Base-by-base conservation (phyloP, 768 basidiomycete species). In the Trametes cingulata region DNA sequence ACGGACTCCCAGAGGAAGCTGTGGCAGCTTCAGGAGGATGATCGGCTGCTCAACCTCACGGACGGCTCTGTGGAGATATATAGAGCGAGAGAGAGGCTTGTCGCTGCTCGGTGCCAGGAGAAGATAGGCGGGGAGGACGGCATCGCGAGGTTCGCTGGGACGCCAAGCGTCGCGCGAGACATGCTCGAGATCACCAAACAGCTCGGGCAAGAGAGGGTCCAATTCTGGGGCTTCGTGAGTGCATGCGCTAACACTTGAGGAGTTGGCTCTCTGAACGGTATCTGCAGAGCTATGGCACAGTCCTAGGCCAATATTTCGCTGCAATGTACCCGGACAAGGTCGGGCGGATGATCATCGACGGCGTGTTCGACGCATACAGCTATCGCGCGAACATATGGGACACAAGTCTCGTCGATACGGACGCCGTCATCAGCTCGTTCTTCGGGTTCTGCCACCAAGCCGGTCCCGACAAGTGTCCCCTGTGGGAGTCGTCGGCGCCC, bases 241-340 rank as follows among this genome's bases (percentile, higher is more conserved):
- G 35, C 6, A 10, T n/a, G 13, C 1, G 27, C 24, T 7, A 8
- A 2, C 40, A 51, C 3, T 15, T n/a, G 15, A 3, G 6, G 17
- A 13, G 1, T 4, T 7, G n/a, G n/a, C 0, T 10, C 24, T 33
- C 13, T 24, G 35, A 12, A 56, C 35, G 19, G 17, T n/a, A 53
- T 3, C 19, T 3, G 3, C 42, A 66, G 65, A 66, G 65, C 46
- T 66, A 66, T 33, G 61, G 61, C 1, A 56, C 63, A 13, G n/a
- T 63, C 22, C 53, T 54, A 17, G 71, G 72, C 12, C 65, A 66
- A 40, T 63, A 66, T 45, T 74, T 68, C 55, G 60, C 72, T 1
- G 63, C 73, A 1, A 72, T 73, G 65, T 74, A 70, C 58, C 73
- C 73, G 8, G 68, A 73, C 60, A 67, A 74, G 54, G 67, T 74